Percentiles rank a stretch among this genome's conserved stretches.
Conservation (phyloP, 2,329 filamentous ascomycete genomes). For the Alternaria ventricosa region DNA sequence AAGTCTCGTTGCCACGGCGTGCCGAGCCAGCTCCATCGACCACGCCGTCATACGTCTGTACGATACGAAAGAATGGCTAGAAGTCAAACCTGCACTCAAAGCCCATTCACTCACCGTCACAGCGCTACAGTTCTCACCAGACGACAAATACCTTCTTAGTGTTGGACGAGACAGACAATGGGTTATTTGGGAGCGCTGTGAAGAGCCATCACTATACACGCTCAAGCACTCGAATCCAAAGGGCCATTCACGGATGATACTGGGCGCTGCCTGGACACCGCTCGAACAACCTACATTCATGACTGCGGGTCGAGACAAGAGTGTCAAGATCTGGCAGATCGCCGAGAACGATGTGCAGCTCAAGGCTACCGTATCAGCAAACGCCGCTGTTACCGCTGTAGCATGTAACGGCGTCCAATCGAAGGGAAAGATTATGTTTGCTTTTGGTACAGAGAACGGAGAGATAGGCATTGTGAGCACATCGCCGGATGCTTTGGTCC, state of each 20-base stretch:
- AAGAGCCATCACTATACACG: slow-evolving; percentile 56
- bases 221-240: slow-evolving; percentile 74
- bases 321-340: slow-evolving; percentile 67
- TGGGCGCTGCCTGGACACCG: slow-evolving; percentile 81
- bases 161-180: slow-evolving; percentile 93
- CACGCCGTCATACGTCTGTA: slow-evolving; percentile 94
- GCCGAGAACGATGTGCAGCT: slow-evolving; percentile 25
- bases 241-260: slow-evolving; percentile 90
- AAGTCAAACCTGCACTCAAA: slow-evolving; percentile 81
- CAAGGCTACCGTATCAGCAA: slow-evolving; percentile 30
- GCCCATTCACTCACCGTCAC: slow-evolving; percentile 88
- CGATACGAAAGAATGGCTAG: slow-evolving; percentile 85
- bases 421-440: slow-evolving; percentile 24
- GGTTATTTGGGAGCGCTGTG: slow-evolving; percentile 73
- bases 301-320: slow-evolving; percentile 90
- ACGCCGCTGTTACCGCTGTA: slow-evolving; percentile 40
- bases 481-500: slow-evolving; percentile 15
- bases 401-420: slow-evolving; percentile 17
- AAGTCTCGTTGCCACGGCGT: slow-evolving; percentile 83
- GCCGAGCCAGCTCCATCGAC: slow-evolving; percentile 88
- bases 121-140: slow-evolving; percentile 76
- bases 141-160: slow-evolving; percentile 79
- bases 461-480: slow-evolving; percentile 26
- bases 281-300: slow-evolving; percentile 66
- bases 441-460: slow-evolving; percentile 44